Percentiles rank a stretch among this genome's conserved stretches.
Conservation (phyloP, 192 early-diverging fungal genomes). For the Chytriomyces sp. region DNA sequence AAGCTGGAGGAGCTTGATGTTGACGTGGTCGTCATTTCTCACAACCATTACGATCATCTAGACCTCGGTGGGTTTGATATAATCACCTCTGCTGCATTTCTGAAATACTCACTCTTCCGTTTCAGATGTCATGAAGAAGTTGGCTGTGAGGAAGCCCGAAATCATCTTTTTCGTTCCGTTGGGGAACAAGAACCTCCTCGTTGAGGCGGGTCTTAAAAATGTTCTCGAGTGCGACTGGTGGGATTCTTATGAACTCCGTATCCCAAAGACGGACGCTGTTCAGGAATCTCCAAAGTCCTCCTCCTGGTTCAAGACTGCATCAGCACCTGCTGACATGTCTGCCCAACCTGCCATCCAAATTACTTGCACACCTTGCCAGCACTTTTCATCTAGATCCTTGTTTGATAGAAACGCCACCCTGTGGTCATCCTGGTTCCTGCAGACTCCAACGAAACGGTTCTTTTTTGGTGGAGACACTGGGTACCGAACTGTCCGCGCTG, state of each 20-base stretch:
- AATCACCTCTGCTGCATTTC: background rate
- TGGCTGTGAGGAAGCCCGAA: background rate
- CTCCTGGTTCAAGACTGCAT: slow-evolving; percentile 3
- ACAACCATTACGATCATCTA: slow-evolving; percentile 91
- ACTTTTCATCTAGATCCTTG: slow-evolving; percentile 67
- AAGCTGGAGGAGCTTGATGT: slow-evolving; percentile 69
- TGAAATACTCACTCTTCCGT: background rate
- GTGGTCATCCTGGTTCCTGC: slow-evolving; percentile 79
- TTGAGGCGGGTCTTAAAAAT: slow-evolving; percentile 46
- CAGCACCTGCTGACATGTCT: background rate
- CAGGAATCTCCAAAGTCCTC: background rate
- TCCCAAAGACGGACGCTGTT: slow-evolving; percentile 12
- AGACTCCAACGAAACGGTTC: slow-evolving; percentile 50
- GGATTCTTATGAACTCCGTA: slow-evolving; percentile 56
- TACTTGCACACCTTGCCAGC: slow-evolving; percentile 75
- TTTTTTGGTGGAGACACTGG: slow-evolving; percentile 83
- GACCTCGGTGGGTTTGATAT: slow-evolving; percentile 52
- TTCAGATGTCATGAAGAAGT: slow-evolving; percentile 38
- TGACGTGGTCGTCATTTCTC: slow-evolving; percentile 77
- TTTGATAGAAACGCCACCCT: slow-evolving; percentile 74
- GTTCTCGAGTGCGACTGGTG: slow-evolving; percentile 81
- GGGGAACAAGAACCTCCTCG: slow-evolving; percentile 73
- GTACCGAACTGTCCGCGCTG: slow-evolving; percentile 66
- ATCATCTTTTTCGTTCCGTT: slow-evolving; percentile 76
- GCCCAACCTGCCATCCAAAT: slow-evolving; percentile 4